Conservation (phyloP, 257 asterid species). For the Misopates orontium region DNA sequence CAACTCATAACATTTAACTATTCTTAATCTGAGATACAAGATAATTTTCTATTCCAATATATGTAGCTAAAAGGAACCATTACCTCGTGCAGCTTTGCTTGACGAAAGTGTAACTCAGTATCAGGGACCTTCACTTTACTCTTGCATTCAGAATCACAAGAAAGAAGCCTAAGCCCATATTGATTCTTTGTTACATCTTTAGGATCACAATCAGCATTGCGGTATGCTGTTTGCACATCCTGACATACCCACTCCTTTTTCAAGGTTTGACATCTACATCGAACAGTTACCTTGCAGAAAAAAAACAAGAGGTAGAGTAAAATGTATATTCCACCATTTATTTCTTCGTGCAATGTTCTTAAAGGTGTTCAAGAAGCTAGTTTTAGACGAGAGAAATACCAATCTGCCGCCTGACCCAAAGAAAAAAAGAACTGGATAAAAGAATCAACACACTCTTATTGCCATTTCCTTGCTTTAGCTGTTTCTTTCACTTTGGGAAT, state of each 20-base stretch:
- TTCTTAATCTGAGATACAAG: background rate
- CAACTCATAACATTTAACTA: background rate
- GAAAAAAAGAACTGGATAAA: background rate
- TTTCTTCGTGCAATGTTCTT: background rate
- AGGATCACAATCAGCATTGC: slow-evolving; percentile 52
- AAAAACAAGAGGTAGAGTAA: slow-evolving; percentile 14
- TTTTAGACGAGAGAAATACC: too few relatives aligned
- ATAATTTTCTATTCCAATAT: background rate
- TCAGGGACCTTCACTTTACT: slow-evolving; percentile 60
- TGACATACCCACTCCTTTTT: slow-evolving; percentile 83
- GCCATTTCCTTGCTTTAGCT: too few relatives aligned
- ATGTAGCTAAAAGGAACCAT: slow-evolving; percentile 1
- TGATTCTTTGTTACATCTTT: slow-evolving; percentile 67
- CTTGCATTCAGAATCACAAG: slow-evolving; percentile 69
- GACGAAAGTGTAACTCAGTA: slow-evolving; percentile 68
- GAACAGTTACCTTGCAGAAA: slow-evolving; percentile 62
- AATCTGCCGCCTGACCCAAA: too few relatives aligned
- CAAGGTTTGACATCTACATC: slow-evolving; percentile 78
- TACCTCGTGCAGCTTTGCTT: slow-evolving; percentile 66
- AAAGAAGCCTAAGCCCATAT: slow-evolving; percentile 74
- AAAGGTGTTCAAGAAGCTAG: too few relatives aligned
- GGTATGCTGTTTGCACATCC: slow-evolving; percentile 73
- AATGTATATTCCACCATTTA: background rate
- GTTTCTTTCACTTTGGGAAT: too few relatives aligned
- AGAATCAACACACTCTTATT: too few relatives aligned